Conservation (phyloP, 2,329 filamentous ascomycete genomes). For the Cucurbitaria berberidis region DNA sequence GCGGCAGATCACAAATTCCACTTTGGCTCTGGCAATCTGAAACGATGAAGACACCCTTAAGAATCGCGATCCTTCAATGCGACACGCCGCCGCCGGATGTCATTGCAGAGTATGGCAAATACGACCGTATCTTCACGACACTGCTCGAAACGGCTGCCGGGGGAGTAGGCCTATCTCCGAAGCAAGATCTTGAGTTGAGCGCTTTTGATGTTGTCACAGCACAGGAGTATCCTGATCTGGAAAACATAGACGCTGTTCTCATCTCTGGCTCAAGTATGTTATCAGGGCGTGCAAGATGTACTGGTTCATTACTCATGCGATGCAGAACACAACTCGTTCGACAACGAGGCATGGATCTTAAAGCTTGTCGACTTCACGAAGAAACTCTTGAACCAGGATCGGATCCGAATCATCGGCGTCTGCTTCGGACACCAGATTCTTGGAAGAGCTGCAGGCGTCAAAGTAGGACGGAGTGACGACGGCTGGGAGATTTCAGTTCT, state of each 20-base stretch:
- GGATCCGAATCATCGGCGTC: slow-evolving; percentile 75
- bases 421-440: slow-evolving; percentile 92
- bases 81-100: slow-evolving; percentile 75
- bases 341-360: slow-evolving; percentile 76
- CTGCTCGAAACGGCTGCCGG: slow-evolving; percentile 60
- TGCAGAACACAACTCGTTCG: slow-evolving; percentile 73
- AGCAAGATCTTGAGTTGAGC: slow-evolving; percentile 62
- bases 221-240: slow-evolving; percentile 73
- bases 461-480: slow-evolving; percentile 68
- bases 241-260: slow-evolving; percentile 79
- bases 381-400: slow-evolving; percentile 64
- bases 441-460: slow-evolving; percentile 71
- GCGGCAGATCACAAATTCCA: background rate
- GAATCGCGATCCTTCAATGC: slow-evolving; percentile 87
- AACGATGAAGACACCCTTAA: slow-evolving; percentile 57
- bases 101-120: slow-evolving; percentile 70
- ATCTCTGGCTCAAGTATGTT: slow-evolving; percentile 72
- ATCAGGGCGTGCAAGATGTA: background rate
- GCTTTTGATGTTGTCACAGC: slow-evolving; percentile 74
- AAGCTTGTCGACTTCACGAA: slow-evolving; percentile 73
- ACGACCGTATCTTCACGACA: slow-evolving; percentile 67
- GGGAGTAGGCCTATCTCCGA: slow-evolving; percentile 50
- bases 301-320: slow-evolving; percentile 13
- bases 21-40: background rate
- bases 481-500: slow-evolving; percentile 87